Evolutionary conservation across 1,284 basidiomycete genomes (phyloP).

Genomic region (Ganoderma resinaceum): DNA sequence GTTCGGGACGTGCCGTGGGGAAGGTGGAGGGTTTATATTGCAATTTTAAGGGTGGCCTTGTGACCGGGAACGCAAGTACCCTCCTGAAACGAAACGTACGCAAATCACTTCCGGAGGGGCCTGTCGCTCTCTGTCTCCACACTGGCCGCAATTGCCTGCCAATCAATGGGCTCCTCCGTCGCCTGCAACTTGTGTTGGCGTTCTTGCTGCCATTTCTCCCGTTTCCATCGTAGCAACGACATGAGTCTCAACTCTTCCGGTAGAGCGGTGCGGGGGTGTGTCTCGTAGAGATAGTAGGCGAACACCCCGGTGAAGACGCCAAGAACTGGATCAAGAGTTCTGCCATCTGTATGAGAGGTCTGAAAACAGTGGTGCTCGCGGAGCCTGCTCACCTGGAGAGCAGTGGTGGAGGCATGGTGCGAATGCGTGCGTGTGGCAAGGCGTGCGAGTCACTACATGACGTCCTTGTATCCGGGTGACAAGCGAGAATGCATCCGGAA

Average conservation of each 20-base stretch:
- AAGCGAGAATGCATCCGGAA: background rate
- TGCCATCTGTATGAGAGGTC: constrained; percentile 35
- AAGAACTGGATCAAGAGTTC: constrained; percentile 74
- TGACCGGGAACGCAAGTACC: background rate
- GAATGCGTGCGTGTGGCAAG: background rate
- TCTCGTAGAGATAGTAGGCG: constrained; percentile 87
- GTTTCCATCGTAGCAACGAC: constrained; percentile 72
- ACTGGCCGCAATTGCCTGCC: constrained; percentile 26
- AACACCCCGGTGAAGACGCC: constrained; percentile 85
- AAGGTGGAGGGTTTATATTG: background rate
- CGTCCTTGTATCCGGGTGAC: background rate
- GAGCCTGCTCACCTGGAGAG: constrained; percentile 59
- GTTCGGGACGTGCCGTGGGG: background rate
- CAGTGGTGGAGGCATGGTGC: constrained; percentile 37
- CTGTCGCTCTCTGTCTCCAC: constrained; percentile 16
- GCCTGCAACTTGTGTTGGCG: constrained; percentile 30
- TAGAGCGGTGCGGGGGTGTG: constrained; percentile 80
- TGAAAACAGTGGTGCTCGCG: too few species aligned
- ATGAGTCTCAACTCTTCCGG: constrained; percentile 69
- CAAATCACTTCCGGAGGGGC: background rate
- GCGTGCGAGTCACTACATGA: constrained; percentile 3
- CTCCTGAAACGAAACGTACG: background rate
- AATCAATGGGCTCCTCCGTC: constrained; percentile 22
- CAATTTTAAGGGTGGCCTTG: background rate
- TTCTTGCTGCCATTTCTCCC: constrained; percentile 36